These are phyloP conservation scores for Salisapilia sapeloensis DNA, from an alignment of 352 stramenopile species.

Conservation along the genomic window DNA sequence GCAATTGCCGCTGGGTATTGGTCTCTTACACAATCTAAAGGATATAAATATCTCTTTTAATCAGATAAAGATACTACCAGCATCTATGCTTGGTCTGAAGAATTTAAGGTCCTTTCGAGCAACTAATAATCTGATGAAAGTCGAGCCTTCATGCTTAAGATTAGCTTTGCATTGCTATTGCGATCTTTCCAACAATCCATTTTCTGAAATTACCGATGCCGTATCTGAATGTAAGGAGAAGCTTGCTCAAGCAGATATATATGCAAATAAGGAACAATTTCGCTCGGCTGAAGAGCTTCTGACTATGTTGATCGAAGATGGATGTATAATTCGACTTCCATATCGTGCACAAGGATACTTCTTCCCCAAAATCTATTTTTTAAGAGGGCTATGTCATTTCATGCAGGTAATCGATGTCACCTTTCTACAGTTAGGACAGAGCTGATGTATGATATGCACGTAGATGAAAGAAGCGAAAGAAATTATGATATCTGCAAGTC, in stretches of 20 bases:
- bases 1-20: conserved; percentile 14
- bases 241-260: conserved; percentile 4
- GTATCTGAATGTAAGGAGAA: background rate
- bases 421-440: background rate
- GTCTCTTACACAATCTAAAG: conserved; percentile 12
- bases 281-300: conserved; percentile 10
- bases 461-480: background rate
- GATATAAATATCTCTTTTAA: conserved; percentile 33
- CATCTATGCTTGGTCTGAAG: conserved; percentile 20
- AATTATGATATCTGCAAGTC: background rate
- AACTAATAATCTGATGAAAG: conserved; percentile 23
- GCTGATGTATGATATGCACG: background rate
- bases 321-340: background rate
- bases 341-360: conserved; percentile 8
- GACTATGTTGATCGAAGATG: conserved; percentile 9
- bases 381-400: conserved; percentile 23
- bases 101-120: conserved; percentile 20
- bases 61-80: conserved; percentile 17
- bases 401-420: conserved; percentile 17
- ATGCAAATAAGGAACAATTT: conserved; percentile 8
- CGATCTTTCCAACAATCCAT: conserved; percentile 54
- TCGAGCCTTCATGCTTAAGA: conserved; percentile 10
- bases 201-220: conserved; percentile 5
- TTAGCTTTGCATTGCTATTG: conserved; percentile 12
- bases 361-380: conserved; percentile 11